phyloP scores from a whole-genome alignment of 202 grass and related monocot species.

The Cymbopogon flexuosus region DNA sequence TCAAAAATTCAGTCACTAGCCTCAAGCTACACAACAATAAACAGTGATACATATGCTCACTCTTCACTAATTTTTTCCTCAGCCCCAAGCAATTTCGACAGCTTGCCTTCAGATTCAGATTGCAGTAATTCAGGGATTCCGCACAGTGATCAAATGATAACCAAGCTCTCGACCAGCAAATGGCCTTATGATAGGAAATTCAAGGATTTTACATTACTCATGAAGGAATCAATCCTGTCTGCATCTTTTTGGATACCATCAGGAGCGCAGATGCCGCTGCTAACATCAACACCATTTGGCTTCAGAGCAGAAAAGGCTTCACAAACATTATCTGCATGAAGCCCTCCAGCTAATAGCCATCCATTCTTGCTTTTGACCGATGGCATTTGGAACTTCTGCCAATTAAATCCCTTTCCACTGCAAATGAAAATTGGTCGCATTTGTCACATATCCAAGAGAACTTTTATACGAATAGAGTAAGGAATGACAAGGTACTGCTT shows the following conservation, averaged over 20 bases:
- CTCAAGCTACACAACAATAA: neutral
- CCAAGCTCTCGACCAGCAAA: neutral
- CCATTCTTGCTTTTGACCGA: slow-evolving; percentile 63
- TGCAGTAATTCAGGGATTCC: neutral
- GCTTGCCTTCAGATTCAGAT: neutral
- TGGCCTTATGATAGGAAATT: slow-evolving; percentile 7
- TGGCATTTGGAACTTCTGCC: slow-evolving; percentile 63
- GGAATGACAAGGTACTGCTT: neutral
- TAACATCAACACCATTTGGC: slow-evolving; percentile 80
- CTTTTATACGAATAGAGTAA: neutral
- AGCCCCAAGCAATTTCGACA: neutral
- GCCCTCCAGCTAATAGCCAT: slow-evolving; percentile 82
- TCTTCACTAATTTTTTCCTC: neutral
- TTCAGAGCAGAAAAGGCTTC: slow-evolving; percentile 53
- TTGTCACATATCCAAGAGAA: neutral
- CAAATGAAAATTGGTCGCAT: neutral
- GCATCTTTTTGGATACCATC: slow-evolving; percentile 71
- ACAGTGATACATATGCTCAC: neutral
- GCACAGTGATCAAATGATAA: neutral
- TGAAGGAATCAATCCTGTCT: slow-evolving; percentile 58
- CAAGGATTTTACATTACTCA: slow-evolving; percentile 44
- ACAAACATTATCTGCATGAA: slow-evolving; percentile 75
- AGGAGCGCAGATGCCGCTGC: slow-evolving; percentile 72
- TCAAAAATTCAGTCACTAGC: neutral
- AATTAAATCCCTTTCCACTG: slow-evolving; percentile 90